Evolutionary conservation across 2,329 filamentous ascomycete genomes (phyloP).

Genomic region (Hypoxylon sp.): DNA sequence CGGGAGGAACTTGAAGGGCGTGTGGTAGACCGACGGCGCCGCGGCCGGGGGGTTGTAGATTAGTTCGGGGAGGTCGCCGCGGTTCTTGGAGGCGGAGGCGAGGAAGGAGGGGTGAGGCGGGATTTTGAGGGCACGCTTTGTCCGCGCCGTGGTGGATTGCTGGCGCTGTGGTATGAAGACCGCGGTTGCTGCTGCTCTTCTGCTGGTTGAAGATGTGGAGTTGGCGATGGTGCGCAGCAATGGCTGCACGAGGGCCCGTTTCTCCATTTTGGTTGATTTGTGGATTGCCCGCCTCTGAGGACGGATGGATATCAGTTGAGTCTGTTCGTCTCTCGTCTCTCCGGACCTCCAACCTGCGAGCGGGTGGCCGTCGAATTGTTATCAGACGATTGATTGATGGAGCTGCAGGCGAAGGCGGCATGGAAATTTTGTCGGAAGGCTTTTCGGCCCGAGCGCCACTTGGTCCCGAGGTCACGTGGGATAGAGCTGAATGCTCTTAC

Average conservation of each 20-base stretch:
- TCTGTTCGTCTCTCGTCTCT: conserved; percentile 12
- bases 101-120: conserved; percentile 72
- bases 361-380: conserved; percentile 20
- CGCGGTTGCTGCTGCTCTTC: conserved; percentile 21
- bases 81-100: conserved; percentile 33
- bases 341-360: conserved; percentile 21
- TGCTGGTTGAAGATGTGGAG: conserved; percentile 16
- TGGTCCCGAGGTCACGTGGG: conserved; percentile 19
- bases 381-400: conserved; percentile 7
- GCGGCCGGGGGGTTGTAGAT: conserved; percentile 70
- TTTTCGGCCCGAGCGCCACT: conserved; percentile 17
- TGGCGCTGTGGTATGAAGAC: conserved; percentile 56
- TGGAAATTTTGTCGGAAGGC: conserved; percentile 37
- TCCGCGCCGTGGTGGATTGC: conserved; percentile 65
- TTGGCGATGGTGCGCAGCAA: conserved; percentile 38
- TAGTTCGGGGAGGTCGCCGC: conserved; percentile 56
- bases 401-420: conserved; percentile 4
- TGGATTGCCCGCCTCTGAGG: background rate
- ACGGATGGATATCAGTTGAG: background rate
- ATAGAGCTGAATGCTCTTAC: background rate
- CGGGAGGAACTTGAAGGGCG: conserved; percentile 75
- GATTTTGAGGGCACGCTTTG: conserved; percentile 69
- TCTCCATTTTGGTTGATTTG: conserved; percentile 44
- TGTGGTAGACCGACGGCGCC: conserved; percentile 70
- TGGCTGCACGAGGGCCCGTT: conserved; percentile 45